Evolutionary conservation across 805 yeast genomes (phyloP).

Genomic region (Ogataea kodamae): DNA sequence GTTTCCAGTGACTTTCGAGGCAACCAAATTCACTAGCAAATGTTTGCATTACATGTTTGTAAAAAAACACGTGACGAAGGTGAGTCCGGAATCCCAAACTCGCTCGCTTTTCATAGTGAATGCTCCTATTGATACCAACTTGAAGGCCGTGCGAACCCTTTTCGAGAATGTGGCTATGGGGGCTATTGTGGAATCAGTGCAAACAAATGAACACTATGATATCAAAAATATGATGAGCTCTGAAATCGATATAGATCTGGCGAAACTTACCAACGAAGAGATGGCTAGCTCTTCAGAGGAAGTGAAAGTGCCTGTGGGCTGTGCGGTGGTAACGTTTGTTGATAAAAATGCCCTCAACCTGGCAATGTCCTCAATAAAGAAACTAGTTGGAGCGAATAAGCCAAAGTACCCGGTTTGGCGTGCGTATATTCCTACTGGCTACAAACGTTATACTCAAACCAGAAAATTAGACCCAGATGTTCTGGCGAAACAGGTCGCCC

Average conservation of each 20-base stretch:
- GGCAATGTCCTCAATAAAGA: conserved; percentile 61
- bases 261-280: conserved; percentile 56
- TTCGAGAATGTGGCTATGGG: conserved; percentile 61
- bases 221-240: conserved; percentile 28
- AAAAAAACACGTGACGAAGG: conserved; percentile 55
- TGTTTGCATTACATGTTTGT: conserved; percentile 56
- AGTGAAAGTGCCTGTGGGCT: conserved; percentile 62
- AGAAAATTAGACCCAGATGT: conserved; percentile 46
- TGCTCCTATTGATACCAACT: conserved; percentile 61
- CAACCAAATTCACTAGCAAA: conserved; percentile 22
- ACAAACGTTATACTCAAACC: conserved; percentile 41
- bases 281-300: conserved; percentile 32
- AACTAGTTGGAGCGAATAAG: conserved; percentile 32
- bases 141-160: conserved; percentile 50
- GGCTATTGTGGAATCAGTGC: conserved; percentile 51
- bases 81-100: conserved; percentile 41
- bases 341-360: conserved; percentile 66
- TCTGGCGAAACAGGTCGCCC: conserved; percentile 54
- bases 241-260: conserved; percentile 48
- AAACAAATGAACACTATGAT: conserved; percentile 33
- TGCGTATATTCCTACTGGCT: conserved; percentile 31
- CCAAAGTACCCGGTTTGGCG: conserved; percentile 39
- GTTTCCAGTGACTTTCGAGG: conserved; percentile 44
- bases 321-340: conserved; percentile 70
- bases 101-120: conserved; percentile 73